Evolutionary conservation across 2,329 filamentous ascomycete genomes (phyloP), one percentile per base, ranked within the genome.

Genomic region (Bipolaris cookei): DNA sequence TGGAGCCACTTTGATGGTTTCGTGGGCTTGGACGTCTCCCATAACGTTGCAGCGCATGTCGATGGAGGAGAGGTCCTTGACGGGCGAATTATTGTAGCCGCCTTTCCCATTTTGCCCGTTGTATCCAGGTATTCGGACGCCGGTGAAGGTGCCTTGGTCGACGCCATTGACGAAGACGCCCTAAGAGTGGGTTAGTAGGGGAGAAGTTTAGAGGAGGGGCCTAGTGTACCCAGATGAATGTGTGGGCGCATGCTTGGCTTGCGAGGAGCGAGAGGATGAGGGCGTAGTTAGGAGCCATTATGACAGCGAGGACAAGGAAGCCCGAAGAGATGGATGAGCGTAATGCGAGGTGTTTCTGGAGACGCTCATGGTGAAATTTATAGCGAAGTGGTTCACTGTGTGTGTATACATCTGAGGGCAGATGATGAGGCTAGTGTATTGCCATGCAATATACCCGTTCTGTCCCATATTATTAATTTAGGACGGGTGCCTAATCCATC

Each of bases 31-130:
- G 8, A 72, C 71, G 51, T 78, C 76, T 25, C 76, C 76, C 41
- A 77, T 61, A 14, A 78, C 72, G 61, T 78, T 79, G 72, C 76
- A 78, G 23, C 71, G 68, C 51, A 77, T 58, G 62, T 79, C 76
- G 41, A 76, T 74, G 14, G 74, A 75, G 43, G 63, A 59, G 39
- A 79, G 61, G 54, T 78, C 73, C 51, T 77, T 77, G 25, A 78
- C 76, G 5, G 77, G 77, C 6, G 75, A 76, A 60, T 78, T 77
- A 41, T 73, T 68, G 63, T 77, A 79, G 11, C 77, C 77, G 16
- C 69, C 68, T 16, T 56, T 59, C 1, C 72, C 69, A 10, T 71
- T 72, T 6, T 70, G 71, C 5, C 70, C 74, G 43, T 78, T 79
- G 68, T 70, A 73, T 4, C 68, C 65, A 39, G 70, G 70, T 2